Conservation (phyloP, 2,329 filamentous ascomycete genomes). For the Exophiala dermatitidis region DNA sequence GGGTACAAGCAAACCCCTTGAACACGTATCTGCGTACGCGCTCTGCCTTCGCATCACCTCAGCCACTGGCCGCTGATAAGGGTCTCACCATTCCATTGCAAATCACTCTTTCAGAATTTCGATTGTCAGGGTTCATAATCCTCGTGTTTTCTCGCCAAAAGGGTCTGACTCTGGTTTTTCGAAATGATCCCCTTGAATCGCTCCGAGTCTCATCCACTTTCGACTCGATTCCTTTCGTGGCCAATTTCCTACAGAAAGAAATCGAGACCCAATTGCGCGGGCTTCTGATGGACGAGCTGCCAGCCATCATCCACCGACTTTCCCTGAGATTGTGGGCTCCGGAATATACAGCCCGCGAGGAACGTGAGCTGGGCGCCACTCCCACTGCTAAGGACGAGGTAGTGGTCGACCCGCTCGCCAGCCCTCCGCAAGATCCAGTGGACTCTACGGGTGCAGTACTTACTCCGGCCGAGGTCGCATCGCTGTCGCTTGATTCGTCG, state of each 20-base stretch:
- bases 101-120: slow-evolving; percentile 92
- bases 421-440: slow-evolving; percentile 71
- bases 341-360: slow-evolving; percentile 66
- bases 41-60: slow-evolving; percentile 83
- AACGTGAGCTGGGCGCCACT: slow-evolving; percentile 46
- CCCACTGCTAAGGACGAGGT: slow-evolving; percentile 52
- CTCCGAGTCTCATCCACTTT: slow-evolving; percentile 98
- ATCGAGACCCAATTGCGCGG: slow-evolving; percentile 90
- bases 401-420: slow-evolving; percentile 71
- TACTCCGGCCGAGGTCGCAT: slow-evolving; percentile 66
- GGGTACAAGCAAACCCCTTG: slow-evolving; percentile 94
- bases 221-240: slow-evolving; percentile 96
- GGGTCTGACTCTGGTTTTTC: slow-evolving; percentile 89
- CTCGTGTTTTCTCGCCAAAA: slow-evolving; percentile 97
- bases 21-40: slow-evolving; percentile 93
- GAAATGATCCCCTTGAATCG: slow-evolving; percentile 95
- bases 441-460: slow-evolving; percentile 72
- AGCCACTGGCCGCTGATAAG: slow-evolving; percentile 77
- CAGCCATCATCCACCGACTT: slow-evolving; percentile 88
- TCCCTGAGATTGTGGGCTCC: slow-evolving; percentile 85
- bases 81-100: slow-evolving; percentile 95
- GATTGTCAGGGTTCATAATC: slow-evolving; percentile 93
- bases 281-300: slow-evolving; percentile 95
- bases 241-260: slow-evolving; percentile 91
- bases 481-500: slow-evolving; percentile 69